Base-by-base conservation (phyloP, 2,329 filamentous ascomycete species). In the Cladophialophora immunda region DNA sequence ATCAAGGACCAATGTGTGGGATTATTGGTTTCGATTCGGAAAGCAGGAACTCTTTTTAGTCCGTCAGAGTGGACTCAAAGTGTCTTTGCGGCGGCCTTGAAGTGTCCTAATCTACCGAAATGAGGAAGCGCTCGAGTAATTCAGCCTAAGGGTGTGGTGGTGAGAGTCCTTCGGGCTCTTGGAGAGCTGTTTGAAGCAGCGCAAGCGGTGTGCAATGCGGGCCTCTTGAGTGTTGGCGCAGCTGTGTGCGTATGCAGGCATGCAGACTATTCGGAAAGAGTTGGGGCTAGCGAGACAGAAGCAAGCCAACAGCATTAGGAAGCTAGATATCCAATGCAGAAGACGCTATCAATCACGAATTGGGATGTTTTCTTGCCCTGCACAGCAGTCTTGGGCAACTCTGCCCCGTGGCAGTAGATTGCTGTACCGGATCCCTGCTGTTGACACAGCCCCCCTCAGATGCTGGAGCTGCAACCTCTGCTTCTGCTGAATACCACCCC, bases 211-310 rank as follows among this genome's bases (percentile, higher is more conserved):
- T 50, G 45, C 45, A 22, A 4, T 50, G 19, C 19, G 19, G 45
- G 7, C 45, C 22, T 25, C 1, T 2, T 2, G 22, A 4, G 9
- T 25, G 45, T 50, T 13, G 45, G 45, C 22, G 45, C 13, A 25
- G 25, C 22, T 50, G 19, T 60, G 58, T 60, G 58, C 58, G 25
- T 52, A 60, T 30, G 19, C 22, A 38, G n/a, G 56, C 38, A n/a
- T 41, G 45, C 45, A 50, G 19, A 50, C 45, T 50, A 50, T 25
- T 50, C 22, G 19, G 45, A 50, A 25, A 25, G 19, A 50, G 45
- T 50, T 50, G 45, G 45, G 45, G 45, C 45, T 50, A 50, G 45
- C 17, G n/a, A 50, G 45, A 50, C 45, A 50, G 45, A 50, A 50
- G 45, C 45, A 50, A 50, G 45, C 9, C 5, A 50, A 50, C 19